Base-by-base conservation (phyloP, 2,329 filamentous ascomycete species). In the Penicillium sp. region DNA sequence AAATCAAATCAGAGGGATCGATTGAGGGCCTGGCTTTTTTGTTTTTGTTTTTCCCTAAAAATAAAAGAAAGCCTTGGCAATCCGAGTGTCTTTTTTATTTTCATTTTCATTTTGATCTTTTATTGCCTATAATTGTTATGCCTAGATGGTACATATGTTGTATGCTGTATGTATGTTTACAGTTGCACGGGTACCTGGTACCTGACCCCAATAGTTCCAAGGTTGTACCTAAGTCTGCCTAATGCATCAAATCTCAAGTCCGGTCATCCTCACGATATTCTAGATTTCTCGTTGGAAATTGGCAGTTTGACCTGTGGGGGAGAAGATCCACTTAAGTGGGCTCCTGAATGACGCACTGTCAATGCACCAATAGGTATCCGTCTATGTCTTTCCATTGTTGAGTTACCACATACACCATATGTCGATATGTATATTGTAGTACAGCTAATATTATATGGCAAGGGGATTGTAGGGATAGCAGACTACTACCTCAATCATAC, bases 161-260 rank as follows among this genome's bases (percentile, higher is more conserved):
- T 27, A 30, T 30, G 11, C 0, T 23, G 26, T 18, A 11, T 13
- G 7, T 29, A 7, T 32, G 19, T 26, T 10, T 32, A 41, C 32
- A 41, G 58, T 57, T 38, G 43, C 51, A 58, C 55, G 32, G 47
- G 60, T 63, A 56, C 56, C 61, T 62, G 61, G 51, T 57, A 60
- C 57, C 53, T 61, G 54, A 27, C 9, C 35, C 51, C 43, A n/a
- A 39, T 18, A 23, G 23, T 23, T 23, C 23, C 23, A 23, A 23
- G 23, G 16, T 14, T 40, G 27, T 39, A 35, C 8, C 38, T 10
- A 14, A 38, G 19, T 36, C 39, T 34, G 32, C 23, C 23, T 23
- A 23, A 23, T 23, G 23, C 23, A n/a, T n/a, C n/a, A n/a, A 23
- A 23, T 23, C 23, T 23, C 23, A 23, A 23, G 23, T 23, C 23